Evolutionary conservation across 345 rosid species (phyloP), one percentile per base, ranked within the genome.

Genomic region (Murraya paniculata): DNA sequence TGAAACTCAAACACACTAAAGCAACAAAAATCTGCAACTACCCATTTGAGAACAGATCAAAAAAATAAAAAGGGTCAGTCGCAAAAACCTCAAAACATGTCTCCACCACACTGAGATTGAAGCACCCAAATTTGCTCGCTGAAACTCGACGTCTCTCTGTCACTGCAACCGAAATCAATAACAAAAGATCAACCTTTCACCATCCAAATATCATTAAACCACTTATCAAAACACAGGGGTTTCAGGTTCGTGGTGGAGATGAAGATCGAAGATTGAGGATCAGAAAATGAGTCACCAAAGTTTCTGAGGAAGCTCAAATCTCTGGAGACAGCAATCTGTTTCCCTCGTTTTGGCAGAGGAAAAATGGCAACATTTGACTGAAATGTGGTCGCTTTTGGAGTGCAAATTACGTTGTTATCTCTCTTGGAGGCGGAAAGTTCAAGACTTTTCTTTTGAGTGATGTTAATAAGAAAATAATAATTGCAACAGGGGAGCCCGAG

Each of bases 21-120:
- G 68, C 60, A 62, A 48, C 57, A 35, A 31, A 74, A 62, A 76
- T 21, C 48, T 74, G 72, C 59, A 83, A 35, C 79, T 80, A 83
- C 75, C 77, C 83, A 56, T 70, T 68, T 48, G 33, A 64, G 62
- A 82, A 81, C 30, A 69, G 75, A 65, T 33, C 60, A 24, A 58
- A 64, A 33, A 74, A 83, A 41, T 68, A 2, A 77, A 77, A 71
- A 81, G 82, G 75, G 84, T 39, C 61, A 73, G 73, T 16, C 65
- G 33, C 73, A 69, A 67, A 71, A 85, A 84, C 88, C 89, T 83
- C 70, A 64, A 70, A 80, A 67, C 21, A n/a, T 36, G 64, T 64
- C 77, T 71, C 36, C 74, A 61, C 36, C 70, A 39, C 13, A 9
- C 30, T 19, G 56, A 67, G 57, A 56, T 25, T 71, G 78, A 73